Evolutionary conservation across 805 yeast species (phyloP).

Genomic region (Huiozyma naganishii): DNA sequence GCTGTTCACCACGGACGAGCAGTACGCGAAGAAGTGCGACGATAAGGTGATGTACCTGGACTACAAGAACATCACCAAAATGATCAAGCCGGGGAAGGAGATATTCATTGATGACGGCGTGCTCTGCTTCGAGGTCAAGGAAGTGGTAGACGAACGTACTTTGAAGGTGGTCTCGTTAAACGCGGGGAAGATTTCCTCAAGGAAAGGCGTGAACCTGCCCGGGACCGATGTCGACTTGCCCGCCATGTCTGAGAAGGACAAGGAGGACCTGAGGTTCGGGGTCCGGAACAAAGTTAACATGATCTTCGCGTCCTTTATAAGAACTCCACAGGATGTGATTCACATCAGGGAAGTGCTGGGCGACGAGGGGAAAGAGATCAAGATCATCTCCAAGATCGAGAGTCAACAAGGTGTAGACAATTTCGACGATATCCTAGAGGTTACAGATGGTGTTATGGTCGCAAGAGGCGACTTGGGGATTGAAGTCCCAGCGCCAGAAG

Average conservation of each 20-base stretch:
- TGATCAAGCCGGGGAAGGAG: constrained; percentile 74
- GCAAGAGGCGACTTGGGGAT: constrained; percentile 99
- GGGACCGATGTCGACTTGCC: constrained; percentile 98
- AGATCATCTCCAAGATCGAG: constrained; percentile 95
- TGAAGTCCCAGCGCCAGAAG: constrained; percentile 98
- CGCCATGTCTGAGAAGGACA: constrained; percentile 93
- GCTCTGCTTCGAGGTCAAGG: constrained; percentile 81
- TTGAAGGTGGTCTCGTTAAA: constrained; percentile 81
- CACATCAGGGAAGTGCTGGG: constrained; percentile 91
- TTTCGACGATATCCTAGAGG: constrained; percentile 88
- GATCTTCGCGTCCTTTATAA: constrained; percentile 96
- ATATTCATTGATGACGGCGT: constrained; percentile 98
- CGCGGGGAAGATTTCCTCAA: constrained; percentile 91
- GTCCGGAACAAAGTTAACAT: constrained; percentile 95
- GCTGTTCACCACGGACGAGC: constrained; percentile 84
- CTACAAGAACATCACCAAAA: constrained; percentile 93
- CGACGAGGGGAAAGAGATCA: constrained; percentile 91
- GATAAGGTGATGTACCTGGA: constrained; percentile 80
- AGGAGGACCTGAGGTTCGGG: constrained; percentile 84
- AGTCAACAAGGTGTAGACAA: constrained; percentile 99
- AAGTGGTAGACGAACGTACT: constrained; percentile 67
- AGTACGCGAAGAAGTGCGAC: constrained; percentile 58
- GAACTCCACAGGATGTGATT: constrained; percentile 80
- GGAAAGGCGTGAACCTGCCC: constrained; percentile 98
- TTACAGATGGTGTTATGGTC: constrained; percentile 99